Percentiles rank a stretch among this genome's conserved stretches.
Conservation (phyloP, 768 basidiomycete genomes). For the Lentinula sp. region DNA sequence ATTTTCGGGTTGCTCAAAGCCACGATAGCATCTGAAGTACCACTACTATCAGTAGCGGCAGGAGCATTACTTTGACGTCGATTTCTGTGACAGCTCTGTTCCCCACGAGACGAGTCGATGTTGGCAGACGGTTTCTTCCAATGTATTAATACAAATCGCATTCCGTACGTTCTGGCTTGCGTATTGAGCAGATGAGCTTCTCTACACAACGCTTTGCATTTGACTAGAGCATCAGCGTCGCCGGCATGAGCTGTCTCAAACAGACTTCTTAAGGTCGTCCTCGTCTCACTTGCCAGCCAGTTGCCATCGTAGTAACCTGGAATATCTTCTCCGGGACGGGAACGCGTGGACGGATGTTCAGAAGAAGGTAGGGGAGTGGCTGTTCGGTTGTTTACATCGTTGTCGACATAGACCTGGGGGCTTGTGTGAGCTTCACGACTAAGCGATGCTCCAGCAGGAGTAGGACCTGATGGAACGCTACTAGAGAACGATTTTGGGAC, state of each 20-base stretch:
- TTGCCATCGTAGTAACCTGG: not conserved
- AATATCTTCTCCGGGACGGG: not conserved
- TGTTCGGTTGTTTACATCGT: not conserved
- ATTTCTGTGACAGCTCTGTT: not conserved
- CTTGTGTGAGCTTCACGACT: not conserved
- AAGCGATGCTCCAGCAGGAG: not conserved
- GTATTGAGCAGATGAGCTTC: not conserved
- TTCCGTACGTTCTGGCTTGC: not conserved
- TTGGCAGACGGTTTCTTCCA: constrained; percentile 6
- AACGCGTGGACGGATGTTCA: not conserved
- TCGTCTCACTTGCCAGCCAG: not conserved
- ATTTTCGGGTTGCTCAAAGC: not conserved
- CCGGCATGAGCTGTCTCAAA: not conserved
- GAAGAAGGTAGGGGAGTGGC: not conserved
- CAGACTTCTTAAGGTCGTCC: not conserved
- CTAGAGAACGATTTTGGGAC: not conserved
- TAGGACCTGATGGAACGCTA: not conserved
- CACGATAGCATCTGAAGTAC: not conserved
- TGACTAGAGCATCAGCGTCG: not conserved
- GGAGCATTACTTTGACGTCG: not conserved
- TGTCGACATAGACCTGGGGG: not conserved
- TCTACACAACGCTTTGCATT: not conserved
- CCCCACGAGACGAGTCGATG: not conserved
- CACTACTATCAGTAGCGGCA: not conserved
- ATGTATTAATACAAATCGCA: not conserved